These are phyloP conservation scores for Fusarium circinatum DNA, from an alignment of 2,329 filamentous ascomycete species.

Conservation along the genomic window DNA sequence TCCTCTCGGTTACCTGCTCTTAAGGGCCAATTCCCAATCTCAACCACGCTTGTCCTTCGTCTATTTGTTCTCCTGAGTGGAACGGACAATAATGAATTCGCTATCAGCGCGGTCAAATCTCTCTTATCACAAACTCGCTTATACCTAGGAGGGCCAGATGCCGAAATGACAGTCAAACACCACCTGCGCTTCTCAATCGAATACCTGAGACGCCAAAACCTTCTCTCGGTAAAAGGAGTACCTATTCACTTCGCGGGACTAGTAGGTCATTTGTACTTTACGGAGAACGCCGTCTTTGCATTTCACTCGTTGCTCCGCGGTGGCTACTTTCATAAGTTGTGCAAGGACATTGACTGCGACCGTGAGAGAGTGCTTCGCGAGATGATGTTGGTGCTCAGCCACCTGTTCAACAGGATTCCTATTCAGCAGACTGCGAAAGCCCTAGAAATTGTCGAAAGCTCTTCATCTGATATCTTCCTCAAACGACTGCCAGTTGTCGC, in stretches of 20 bases:
- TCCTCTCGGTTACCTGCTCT: constrained; percentile 79
- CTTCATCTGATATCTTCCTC: constrained; percentile 73
- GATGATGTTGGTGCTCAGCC: constrained; percentile 75
- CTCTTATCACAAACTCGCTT: constrained; percentile 76
- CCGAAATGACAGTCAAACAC: constrained; percentile 76
- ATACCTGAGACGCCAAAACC: constrained; percentile 75
- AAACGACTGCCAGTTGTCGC: constrained; percentile 69
- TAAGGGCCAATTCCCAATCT: constrained; percentile 81
- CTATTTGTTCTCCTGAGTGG: constrained; percentile 74
- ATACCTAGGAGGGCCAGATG: constrained; percentile 75
- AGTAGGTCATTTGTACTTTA: constrained; percentile 79
- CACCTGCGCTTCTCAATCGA: constrained; percentile 85
- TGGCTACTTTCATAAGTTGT: constrained; percentile 73
- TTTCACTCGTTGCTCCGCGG: constrained; percentile 79
- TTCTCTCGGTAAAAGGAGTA: constrained; percentile 68
- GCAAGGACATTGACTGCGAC: constrained; percentile 63
- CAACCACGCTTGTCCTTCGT: constrained; percentile 76
- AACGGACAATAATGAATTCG: constrained; percentile 71
- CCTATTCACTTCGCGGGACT: constrained; percentile 79
- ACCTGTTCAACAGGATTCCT: constrained; percentile 73
- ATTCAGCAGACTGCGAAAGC: constrained; percentile 58
- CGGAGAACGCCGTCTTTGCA: constrained; percentile 78
- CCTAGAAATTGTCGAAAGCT: constrained; percentile 54
- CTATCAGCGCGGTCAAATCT: constrained; percentile 70
- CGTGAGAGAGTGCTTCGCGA: constrained; percentile 55